phyloP scores from a whole-genome alignment of 106 monocot species.

The Chionographis japonica region DNA sequence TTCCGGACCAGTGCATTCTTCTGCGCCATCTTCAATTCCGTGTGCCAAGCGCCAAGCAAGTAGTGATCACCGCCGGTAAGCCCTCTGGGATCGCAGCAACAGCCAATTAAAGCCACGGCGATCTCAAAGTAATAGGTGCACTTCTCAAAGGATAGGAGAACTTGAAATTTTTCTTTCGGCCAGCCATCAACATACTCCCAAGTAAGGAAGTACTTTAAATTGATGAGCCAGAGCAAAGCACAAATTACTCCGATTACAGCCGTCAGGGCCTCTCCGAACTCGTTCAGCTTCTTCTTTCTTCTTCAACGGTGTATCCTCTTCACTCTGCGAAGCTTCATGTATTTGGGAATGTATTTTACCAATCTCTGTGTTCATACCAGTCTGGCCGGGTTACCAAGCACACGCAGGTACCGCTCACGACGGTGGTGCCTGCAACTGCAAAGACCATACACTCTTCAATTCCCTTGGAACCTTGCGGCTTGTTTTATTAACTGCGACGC shows the following conservation, averaged over 20 bases:
- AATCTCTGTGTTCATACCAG: conserved; percentile 65
- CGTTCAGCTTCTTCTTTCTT: conserved; percentile 62
- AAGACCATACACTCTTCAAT: conserved; percentile 68
- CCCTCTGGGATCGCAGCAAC: conserved; percentile 74
- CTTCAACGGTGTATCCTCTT: conserved; percentile 59
- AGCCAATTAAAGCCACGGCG: conserved; percentile 61
- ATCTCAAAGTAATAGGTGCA: conserved; percentile 69
- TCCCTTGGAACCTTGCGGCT: conserved; percentile 43
- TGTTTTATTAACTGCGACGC: conserved; percentile 58
- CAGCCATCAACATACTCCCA: conserved; percentile 68
- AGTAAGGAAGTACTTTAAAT: conserved; percentile 63
- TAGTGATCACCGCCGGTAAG: conserved; percentile 67
- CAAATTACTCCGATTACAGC: conserved; percentile 61
- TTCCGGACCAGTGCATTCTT: conserved; percentile 80
- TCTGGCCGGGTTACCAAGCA: conserved; percentile 50
- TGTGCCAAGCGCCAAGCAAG: conserved; percentile 71
- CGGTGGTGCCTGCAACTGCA: conserved; percentile 57
- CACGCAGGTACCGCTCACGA: conserved; percentile 61
- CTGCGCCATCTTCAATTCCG: conserved; percentile 65
- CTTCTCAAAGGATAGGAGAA: conserved; percentile 73
- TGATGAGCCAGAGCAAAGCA: conserved; percentile 67
- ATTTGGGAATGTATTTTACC: conserved; percentile 71
- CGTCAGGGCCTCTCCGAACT: conserved; percentile 60
- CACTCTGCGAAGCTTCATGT: conserved; percentile 61
- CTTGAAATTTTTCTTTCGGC: conserved; percentile 65